Evolutionary conservation across 1,284 basidiomycete species (phyloP).

Genomic region (Vanrija humicola): DNA sequence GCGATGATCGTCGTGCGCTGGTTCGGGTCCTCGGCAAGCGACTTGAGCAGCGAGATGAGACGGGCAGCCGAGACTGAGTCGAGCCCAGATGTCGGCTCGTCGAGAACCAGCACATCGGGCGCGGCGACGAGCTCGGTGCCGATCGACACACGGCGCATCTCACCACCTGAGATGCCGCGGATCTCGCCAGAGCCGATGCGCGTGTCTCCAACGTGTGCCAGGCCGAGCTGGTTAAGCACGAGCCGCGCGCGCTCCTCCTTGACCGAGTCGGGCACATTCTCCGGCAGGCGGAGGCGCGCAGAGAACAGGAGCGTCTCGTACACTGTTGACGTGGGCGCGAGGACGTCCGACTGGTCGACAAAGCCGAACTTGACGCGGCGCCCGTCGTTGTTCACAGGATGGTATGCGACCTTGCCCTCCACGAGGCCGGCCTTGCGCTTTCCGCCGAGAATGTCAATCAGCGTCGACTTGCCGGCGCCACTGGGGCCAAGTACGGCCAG

Average conservation of each 20-base stretch:
- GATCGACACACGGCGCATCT: conserved; percentile 67
- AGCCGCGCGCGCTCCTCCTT: conserved; percentile 65
- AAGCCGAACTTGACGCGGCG: conserved; percentile 60
- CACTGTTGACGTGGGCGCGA: conserved; percentile 74
- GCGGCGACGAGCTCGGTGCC: conserved; percentile 62
- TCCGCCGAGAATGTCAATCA: conserved; percentile 77
- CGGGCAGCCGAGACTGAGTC: conserved; percentile 82
- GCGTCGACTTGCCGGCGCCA: conserved; percentile 77
- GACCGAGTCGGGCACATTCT: conserved; percentile 62
- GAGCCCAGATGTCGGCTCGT: conserved; percentile 66
- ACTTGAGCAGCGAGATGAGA: conserved; percentile 68
- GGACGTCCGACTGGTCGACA: conserved; percentile 75
- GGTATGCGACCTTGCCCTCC: conserved; percentile 55
- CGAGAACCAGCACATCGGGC: conserved; percentile 60
- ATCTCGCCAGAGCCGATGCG: conserved; percentile 66
- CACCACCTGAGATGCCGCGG: conserved; percentile 65
- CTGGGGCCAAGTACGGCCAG: conserved; percentile 83
- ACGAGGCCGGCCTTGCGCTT: conserved; percentile 63
- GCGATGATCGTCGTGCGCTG: conserved; percentile 75
- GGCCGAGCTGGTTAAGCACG: conserved; percentile 70
- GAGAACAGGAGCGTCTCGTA: conserved; percentile 78
- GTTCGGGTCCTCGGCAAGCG: conserved; percentile 64
- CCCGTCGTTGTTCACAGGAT: conserved; percentile 6
- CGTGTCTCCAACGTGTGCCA: conserved; percentile 64
- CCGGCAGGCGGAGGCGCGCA: conserved; percentile 74